Evolutionary conservation across 768 basidiomycete species (phyloP).

Genomic region (Rhodosporidiobolus sp.): DNA sequence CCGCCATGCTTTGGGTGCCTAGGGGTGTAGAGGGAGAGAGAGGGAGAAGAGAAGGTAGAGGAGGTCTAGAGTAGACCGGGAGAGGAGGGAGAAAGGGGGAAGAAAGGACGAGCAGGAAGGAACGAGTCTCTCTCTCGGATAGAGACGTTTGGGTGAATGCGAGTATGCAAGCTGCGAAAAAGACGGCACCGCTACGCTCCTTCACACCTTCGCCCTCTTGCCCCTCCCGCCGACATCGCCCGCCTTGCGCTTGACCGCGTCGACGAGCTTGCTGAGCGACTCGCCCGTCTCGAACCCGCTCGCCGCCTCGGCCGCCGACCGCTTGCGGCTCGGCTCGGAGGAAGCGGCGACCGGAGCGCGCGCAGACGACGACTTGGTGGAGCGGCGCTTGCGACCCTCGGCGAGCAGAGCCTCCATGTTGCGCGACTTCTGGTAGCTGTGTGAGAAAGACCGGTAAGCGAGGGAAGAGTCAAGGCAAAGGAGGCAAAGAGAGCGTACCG

Average conservation of each 20-base stretch:
- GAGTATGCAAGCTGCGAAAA: not conserved
- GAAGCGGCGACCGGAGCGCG: conserved; percentile 46
- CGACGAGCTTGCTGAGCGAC: conserved; percentile 66
- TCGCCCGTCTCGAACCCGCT: conserved; percentile 40
- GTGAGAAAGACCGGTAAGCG: not conserved
- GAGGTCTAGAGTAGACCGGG: not conserved
- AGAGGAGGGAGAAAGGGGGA: not conserved
- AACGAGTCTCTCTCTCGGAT: too few relatives aligned
- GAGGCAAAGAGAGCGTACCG: conserved; percentile 59
- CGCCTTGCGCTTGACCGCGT: conserved; percentile 77
- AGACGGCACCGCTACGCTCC: not conserved
- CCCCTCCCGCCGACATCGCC: conserved; percentile 49
- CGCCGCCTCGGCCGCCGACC: conserved; percentile 35
- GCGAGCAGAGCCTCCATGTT: conserved; percentile 78
- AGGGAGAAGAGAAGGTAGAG: not conserved
- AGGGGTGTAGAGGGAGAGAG: not conserved
- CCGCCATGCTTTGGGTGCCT: not conserved
- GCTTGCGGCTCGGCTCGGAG: conserved; percentile 10
- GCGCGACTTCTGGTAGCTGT: conserved; percentile 87
- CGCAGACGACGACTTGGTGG: conserved; percentile 15
- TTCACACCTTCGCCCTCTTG: conserved; percentile 31
- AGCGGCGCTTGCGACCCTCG: conserved; percentile 70
- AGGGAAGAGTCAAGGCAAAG: not conserved
- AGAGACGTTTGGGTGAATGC: not conserved
- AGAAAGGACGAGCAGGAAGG: too few relatives aligned